These are phyloP conservation scores for Trypanosoma caninum DNA, from an alignment of 208 protist genomes.

Conservation along the genomic window DNA sequence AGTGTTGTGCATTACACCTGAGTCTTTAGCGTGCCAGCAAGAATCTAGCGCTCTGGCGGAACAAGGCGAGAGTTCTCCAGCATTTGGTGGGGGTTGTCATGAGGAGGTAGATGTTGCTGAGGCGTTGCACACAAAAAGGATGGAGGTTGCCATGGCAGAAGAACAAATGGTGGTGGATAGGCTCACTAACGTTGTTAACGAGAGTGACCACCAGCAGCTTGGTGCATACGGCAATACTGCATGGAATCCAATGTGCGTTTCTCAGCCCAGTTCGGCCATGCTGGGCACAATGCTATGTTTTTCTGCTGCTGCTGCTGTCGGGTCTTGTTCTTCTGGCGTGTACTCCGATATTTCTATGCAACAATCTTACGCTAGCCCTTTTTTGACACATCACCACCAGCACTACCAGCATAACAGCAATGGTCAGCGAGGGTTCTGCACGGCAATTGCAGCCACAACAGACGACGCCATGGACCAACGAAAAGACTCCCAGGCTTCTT, in stretches of 20 bases:
- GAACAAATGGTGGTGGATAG: neutral
- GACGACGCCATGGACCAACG: neutral
- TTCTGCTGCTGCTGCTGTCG: neutral
- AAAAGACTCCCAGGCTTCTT: neutral
- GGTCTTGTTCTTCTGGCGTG: neutral
- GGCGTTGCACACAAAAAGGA: neutral
- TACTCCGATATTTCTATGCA: neutral
- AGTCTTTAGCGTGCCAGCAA: neutral
- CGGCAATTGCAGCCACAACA: neutral
- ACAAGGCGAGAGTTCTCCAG: neutral
- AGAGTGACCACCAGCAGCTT: neutral
- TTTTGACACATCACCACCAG: neutral
- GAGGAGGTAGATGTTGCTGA: neutral
- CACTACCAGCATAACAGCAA: neutral
- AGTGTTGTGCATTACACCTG: slow-evolving; percentile 19
- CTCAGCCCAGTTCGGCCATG: neutral
- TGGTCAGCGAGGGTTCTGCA: too few relatives aligned
- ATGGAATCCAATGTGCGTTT: slow-evolving; percentile 6
- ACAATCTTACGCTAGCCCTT: neutral
- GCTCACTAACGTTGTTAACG: neutral
- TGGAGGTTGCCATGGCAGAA: neutral
- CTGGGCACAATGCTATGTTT: slow-evolving; percentile 3
- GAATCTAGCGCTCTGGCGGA: neutral
- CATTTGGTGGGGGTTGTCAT: neutral
- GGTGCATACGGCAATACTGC: neutral